Evolutionary conservation across 2,329 filamentous ascomycete genomes (phyloP), one percentile per base, ranked within the genome.

Genomic region (Huntiella abstrusa): DNA sequence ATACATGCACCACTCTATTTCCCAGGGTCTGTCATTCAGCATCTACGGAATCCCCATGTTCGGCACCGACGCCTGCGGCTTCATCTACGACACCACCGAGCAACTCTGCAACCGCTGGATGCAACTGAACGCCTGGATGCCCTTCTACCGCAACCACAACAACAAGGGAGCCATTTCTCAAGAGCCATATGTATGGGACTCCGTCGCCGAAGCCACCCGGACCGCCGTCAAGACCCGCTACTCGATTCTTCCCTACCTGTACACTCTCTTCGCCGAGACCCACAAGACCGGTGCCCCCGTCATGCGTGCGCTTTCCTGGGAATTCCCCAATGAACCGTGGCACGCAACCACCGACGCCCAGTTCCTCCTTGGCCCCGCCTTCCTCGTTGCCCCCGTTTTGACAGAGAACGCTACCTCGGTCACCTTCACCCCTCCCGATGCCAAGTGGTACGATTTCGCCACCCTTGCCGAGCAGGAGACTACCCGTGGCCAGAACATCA

Each of bases 211-310:
- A 6, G 77, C 79, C 0, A 80, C 80, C 0, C 70, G 69, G 47
- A 77, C 73, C 49, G 79, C 76, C 13, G 84, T 87, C 54, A 70
- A 70, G 28, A 75, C 77, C 41, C 71, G 83, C n/a, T 87, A 87
- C 62, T 69, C 72, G 32, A 65, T 87, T n/a, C 66, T 88, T n/a
- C 82, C 86, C 55, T 87, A 87, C 62, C 68, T 83, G 50, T 87
- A 88, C 65, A 86, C 82, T 1, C 73, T 76, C 0, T 66, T 85
- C 53, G 65, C 77, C 56, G 61, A 63, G 48, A 72, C 83, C 57
- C 70, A 67, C 28, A 55, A 64, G 13, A 69, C 69, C 17, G 83
- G 83, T 33, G 69, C 68, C 1, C 80, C 83, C 0, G 64, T 77
- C 52, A 63, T 85, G 46, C 75, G 75, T 53, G 82, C 83, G 0